Evolutionary conservation across 805 yeast species (phyloP), one percentile per base, ranked within the genome.

Genomic region (Metahyphopichia silvanorum): DNA sequence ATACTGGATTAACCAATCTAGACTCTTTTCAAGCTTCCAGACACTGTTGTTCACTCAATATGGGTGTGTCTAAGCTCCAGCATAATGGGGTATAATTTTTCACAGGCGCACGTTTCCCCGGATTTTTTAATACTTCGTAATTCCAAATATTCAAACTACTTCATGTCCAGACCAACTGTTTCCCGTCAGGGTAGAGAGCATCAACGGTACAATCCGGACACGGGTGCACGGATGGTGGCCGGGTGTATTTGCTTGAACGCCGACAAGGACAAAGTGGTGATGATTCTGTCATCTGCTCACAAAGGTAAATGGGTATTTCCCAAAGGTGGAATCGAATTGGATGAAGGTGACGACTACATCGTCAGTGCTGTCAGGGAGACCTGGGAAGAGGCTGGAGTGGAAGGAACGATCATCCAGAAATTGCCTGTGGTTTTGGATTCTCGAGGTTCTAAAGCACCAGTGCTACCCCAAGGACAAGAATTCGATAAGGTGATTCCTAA

Each of bases 321-420:
- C 4, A 93, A 93, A 55, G 98, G 98, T 21, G 98, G 98, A 1
- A 79, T 89, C 24, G 98, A 93, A 58, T 53, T 54, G 18, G 98
- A 93, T 56, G 98, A 86, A 57, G 58, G 63, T 4, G 71, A 65
- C 25, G 69, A 64, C 38, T 64, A 43, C 32, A 56, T 53, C 6
- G 53, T 60, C 4, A 63, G 85, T 4, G 97, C 97, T 0, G 64
- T 72, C 12, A 69, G 98, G 38, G 98, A 93, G 53, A 86, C 95
- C 0, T 93, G 98, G 98, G 98, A 93, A 57, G 98, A 93, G 60
- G 93, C 95, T 0, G 98, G 98, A 0, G 85, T 85, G 16, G 74
- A 72, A 21, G 96, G 97, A 6, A 61, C 54, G 12, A 68, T 88
- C 4, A 47, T 66, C 4, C 46, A 51, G 25, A 67, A 69, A 37